Evolutionary conservation across 1,284 basidiomycete species (phyloP).

Genomic region (Apiotrichum gracile): DNA sequence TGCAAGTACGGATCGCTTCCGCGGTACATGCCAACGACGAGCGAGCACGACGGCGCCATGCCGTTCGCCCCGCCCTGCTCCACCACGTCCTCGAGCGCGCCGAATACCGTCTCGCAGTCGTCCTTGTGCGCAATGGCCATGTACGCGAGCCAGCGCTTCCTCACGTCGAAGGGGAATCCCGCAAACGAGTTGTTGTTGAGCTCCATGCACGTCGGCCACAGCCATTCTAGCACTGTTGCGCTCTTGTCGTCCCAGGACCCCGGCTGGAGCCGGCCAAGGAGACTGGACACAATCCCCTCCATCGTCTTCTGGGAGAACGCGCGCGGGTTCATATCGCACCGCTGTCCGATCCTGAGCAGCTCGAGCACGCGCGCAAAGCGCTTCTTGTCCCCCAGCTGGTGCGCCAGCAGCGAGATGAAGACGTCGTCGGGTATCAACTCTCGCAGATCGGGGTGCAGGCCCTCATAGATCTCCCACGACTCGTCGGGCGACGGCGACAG

Average conservation of each 20-base stretch:
- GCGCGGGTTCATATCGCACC: slow-evolving; percentile 24
- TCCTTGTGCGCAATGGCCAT: slow-evolving; percentile 1
- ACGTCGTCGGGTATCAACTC: slow-evolving; percentile 34
- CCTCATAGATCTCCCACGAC: slow-evolving; percentile 32
- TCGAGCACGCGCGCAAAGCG: slow-evolving; percentile 5
- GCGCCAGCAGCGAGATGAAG: slow-evolving; percentile 24
- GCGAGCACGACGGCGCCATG: slow-evolving; percentile 6
- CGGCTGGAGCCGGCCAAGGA: background rate
- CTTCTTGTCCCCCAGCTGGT: slow-evolving; percentile 20
- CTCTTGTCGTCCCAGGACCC: background rate
- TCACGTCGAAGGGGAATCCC: background rate
- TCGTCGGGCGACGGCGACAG: slow-evolving; percentile 20
- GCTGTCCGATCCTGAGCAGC: slow-evolving; percentile 24
- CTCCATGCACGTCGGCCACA: slow-evolving; percentile 10
- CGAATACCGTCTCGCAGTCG: background rate
- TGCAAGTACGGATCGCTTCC: background rate
- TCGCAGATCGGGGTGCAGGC: slow-evolving; percentile 28
- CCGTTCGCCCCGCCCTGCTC: slow-evolving; percentile 14
- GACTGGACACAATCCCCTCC: background rate
- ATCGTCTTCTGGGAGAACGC: slow-evolving; percentile 8
- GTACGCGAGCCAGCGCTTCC: slow-evolving; percentile 8
- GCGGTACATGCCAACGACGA: slow-evolving; percentile 1
- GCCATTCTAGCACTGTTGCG: slow-evolving; percentile 7
- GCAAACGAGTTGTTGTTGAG: background rate
- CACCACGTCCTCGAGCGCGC: slow-evolving; percentile 15